Evolutionary conservation across 2,329 filamentous ascomycete species (phyloP).

Genomic region (Chrysoporthe cubensis): DNA sequence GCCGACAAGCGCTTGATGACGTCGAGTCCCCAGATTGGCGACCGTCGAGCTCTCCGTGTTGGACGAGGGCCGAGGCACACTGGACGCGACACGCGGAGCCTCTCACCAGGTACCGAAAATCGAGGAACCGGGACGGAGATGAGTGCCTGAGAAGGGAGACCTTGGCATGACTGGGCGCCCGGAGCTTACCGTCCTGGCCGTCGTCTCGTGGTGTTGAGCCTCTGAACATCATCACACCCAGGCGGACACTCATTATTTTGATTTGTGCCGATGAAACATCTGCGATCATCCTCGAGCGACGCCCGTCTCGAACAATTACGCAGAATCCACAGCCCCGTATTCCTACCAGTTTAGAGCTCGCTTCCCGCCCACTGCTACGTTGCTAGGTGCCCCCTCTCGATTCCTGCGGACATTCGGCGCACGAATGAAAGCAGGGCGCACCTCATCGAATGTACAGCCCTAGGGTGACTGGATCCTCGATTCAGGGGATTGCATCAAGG

Average conservation of each 20-base stretch:
- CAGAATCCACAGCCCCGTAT: conserved; percentile 24
- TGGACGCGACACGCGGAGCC: conserved; percentile 22
- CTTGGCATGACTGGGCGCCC: too few species aligned
- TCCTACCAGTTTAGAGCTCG: conserved; percentile 12
- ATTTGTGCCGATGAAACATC: not conserved
- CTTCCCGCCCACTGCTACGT: conserved; percentile 1
- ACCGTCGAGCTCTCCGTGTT: not conserved
- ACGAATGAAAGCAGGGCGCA: not conserved
- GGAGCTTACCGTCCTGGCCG: too few species aligned
- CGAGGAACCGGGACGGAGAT: conserved; percentile 5
- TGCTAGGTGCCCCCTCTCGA: not conserved
- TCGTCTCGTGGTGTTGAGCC: not conserved
- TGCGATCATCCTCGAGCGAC: conserved; percentile 1
- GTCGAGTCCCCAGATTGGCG: not conserved
- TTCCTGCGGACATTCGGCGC: not conserved
- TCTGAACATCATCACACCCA: conserved; percentile 8
- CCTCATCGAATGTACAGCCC: not conserved
- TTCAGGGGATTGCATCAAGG: conserved; percentile 25
- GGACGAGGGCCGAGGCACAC: not conserved
- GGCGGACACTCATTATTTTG: conserved; percentile 1
- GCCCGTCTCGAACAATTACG: conserved; percentile 5
- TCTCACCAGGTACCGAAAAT: not conserved
- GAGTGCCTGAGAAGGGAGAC: conserved; percentile 17
- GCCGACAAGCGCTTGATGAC: not conserved
- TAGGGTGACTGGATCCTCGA: conserved; percentile 18